Evolutionary conservation across 768 basidiomycete genomes (phyloP), one percentile per base, ranked within the genome.

Genomic region (Xerocomus potaroensis): DNA sequence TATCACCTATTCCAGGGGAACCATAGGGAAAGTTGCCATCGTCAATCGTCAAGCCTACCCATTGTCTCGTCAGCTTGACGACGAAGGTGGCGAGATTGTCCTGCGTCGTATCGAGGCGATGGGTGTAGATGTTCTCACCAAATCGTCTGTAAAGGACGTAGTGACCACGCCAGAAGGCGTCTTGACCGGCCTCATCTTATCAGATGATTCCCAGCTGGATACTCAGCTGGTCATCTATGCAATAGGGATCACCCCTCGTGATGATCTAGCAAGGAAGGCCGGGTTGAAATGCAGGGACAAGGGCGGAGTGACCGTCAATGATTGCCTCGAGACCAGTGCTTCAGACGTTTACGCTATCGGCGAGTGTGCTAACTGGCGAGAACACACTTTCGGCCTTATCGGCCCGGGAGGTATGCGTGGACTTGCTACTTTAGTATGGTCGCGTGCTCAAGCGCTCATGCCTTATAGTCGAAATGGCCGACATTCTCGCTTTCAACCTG

Each of bases 401-500:
- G 84, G 77, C 3, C 86, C 85, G n/a, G 84, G 85, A 32, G 72
- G 73, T 71, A 52, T 59, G 59, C 15, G 14, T n/a, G n/a, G n/a
- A n/a, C n/a, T n/a, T n/a, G n/a, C n/a, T n/a, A n/a, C n/a, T n/a
- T n/a, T n/a, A n/a, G n/a, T n/a, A n/a, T n/a, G n/a, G n/a, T n/a
- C n/a, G n/a, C n/a, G n/a, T n/a, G n/a, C n/a, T n/a, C n/a, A n/a
- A n/a, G 19, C 7, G 18, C 27, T 30, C 16, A 41, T 24, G 29
- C 40, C 5, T 43, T 18, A 23, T 14, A 73, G 73, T 78, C 35
- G 81, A 83, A 60, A 87, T 87, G 85, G 85, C 85, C 18, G 80
- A 84, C 51, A 79, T 87, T 47, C 69, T 89, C 1, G 70, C 84
- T 1, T 85, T 83, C 71, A 89, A 89, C 64, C 66, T 89, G 8